A percentile compares a stretch with the other conserved stretches of the same genome.
Evolutionary conservation across 140 eudicot genomes (phyloP).

Genomic region (Ambrosia hybrid): DNA sequence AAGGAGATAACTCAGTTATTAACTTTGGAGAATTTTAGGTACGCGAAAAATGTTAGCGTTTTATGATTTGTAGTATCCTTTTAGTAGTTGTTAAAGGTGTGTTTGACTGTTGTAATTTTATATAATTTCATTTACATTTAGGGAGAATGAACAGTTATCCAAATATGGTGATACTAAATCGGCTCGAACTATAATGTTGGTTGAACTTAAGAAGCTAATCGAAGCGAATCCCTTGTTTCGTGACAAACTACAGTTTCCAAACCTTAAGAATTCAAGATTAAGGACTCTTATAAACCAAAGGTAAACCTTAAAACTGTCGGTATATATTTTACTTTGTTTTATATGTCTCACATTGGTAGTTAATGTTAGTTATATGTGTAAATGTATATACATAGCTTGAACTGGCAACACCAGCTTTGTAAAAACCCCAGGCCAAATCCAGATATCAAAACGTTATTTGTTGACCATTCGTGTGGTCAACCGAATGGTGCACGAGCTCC

Average conservation of each 20-base stretch:
- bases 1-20: conserved; percentile 89
- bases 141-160: conserved; percentile 91
- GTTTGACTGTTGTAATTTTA: neutral
- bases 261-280: conserved; percentile 80
- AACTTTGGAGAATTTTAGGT: conserved; percentile 91
- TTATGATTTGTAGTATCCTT: neutral
- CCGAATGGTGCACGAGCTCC: conserved; percentile 94
- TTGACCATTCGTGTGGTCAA: conserved; percentile 94
- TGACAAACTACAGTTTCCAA: conserved; percentile 82
- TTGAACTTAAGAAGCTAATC: conserved; percentile 85
- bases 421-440: conserved; percentile 95
- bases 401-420: conserved; percentile 97
- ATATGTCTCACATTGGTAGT: conserved; percentile 10
- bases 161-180: conserved; percentile 95
- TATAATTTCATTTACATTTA: conserved; percentile 21
- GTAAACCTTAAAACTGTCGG: conserved; percentile 24
- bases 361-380: conserved; percentile 16
- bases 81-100: too few species aligned
- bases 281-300: conserved; percentile 91
- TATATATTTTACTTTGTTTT: neutral
- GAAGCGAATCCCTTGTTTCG: conserved; percentile 96
- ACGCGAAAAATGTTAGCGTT: conserved; percentile 13
- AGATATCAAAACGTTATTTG: conserved; percentile 86
- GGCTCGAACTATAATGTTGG: conserved; percentile 89
- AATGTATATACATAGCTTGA: conserved; percentile 55